These are phyloP conservation scores for Kodamaea fukazawae DNA, from an alignment of 805 yeast genomes.

Conservation along the genomic window DNA sequence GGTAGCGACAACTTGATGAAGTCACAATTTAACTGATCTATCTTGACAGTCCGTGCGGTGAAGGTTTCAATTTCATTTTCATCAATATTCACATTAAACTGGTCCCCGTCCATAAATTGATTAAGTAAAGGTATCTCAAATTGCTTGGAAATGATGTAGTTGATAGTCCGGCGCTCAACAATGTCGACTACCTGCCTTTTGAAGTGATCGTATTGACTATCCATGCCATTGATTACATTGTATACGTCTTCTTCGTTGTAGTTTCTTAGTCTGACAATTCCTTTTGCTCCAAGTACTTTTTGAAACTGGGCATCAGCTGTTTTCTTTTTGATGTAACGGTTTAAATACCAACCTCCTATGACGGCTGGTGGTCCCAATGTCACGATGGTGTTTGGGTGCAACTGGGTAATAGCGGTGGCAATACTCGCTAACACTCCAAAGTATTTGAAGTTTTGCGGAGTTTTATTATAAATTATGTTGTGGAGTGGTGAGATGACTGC, in stretches of 20 bases:
- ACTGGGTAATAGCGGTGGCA: slow-evolving; percentile 29
- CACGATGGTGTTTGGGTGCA: slow-evolving; percentile 35
- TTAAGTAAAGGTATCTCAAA: not conserved
- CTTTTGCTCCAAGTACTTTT: slow-evolving; percentile 11
- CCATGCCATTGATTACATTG: slow-evolving; percentile 34
- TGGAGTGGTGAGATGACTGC: slow-evolving; percentile 23
- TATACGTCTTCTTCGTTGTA: slow-evolving; percentile 34
- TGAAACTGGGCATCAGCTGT: slow-evolving; percentile 14
- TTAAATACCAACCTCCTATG: slow-evolving; percentile 25
- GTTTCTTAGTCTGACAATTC: slow-evolving; percentile 16
- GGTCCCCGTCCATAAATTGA: slow-evolving; percentile 30
- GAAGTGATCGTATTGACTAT: slow-evolving; percentile 37
- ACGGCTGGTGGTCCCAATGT: slow-evolving; percentile 38
- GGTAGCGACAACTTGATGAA: slow-evolving; percentile 39
- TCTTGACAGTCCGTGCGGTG: slow-evolving; percentile 20
- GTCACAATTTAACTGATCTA: slow-evolving; percentile 6
- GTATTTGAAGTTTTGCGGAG: slow-evolving; percentile 28
- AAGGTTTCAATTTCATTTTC: slow-evolving; percentile 26
- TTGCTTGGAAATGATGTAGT: slow-evolving; percentile 19
- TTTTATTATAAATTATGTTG: slow-evolving; percentile 24
- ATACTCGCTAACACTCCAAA: slow-evolving; percentile 23
- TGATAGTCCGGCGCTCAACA: slow-evolving; percentile 25
- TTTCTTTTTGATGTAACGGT: slow-evolving; percentile 14
- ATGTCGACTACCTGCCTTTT: slow-evolving; percentile 25
- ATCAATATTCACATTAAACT: slow-evolving; percentile 25